Conservation (phyloP, 2,329 filamentous ascomycete species). For the Talaromyces sp. region DNA sequence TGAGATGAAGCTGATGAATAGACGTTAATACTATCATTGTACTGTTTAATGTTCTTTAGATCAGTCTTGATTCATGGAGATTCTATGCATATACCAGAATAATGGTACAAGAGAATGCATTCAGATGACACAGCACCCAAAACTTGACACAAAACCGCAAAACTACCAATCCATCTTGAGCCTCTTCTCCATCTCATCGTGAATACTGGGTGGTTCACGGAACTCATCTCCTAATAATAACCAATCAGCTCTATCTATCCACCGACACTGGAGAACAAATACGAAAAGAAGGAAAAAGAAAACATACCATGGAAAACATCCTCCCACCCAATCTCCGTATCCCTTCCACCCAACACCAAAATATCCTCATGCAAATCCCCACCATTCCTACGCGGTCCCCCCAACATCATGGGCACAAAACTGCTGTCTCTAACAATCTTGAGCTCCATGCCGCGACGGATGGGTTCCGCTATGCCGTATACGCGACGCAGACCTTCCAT, state of each 20-base stretch:
- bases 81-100: too few relatives aligned
- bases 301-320: constrained; percentile 72
- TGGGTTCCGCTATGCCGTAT: constrained; percentile 88
- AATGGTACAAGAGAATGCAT: neutral
- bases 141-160: neutral
- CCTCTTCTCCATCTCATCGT: constrained; percentile 91
- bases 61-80: neutral
- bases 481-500: constrained; percentile 82
- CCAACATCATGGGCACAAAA: constrained; percentile 70
- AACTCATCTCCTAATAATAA: constrained; percentile 58
- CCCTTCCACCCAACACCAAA: constrained; percentile 61
- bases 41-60: too few relatives aligned
- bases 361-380: constrained; percentile 84
- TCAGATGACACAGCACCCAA: neutral
- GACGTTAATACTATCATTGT: neutral
- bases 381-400: constrained; percentile 44
- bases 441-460: constrained; percentile 90
- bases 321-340: constrained; percentile 80
- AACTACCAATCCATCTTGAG: constrained; percentile 62
- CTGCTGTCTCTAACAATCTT: constrained; percentile 71
- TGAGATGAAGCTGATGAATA: neutral
- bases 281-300: constrained; percentile 12
- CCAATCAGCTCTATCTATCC: neutral
- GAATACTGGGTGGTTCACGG: constrained; percentile 65
- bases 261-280: neutral